Base-by-base conservation (phyloP, 768 basidiomycete species). In the Leccinum ochraceum region DNA sequence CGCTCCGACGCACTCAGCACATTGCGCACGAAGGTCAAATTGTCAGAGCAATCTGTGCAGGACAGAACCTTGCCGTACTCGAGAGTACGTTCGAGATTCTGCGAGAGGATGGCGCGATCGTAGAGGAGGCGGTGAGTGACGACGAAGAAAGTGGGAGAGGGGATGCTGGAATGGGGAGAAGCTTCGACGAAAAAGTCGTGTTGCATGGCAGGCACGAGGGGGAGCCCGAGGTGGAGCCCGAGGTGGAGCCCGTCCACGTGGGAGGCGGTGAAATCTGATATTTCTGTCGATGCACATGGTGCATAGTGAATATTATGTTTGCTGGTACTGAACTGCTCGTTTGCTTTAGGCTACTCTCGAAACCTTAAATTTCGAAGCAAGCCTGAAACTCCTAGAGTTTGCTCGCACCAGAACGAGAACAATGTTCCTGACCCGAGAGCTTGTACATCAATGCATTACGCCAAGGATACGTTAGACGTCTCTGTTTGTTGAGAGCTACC, bases 1-100 rank as follows among this genome's bases (percentile, higher is more conserved):
- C 92, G 3, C 83, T 94, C 60, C 83, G 92, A 24, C 81, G 90
- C 63, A 84, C 86, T 9, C 75, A 93, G 24, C 94, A 96, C 67
- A 76, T 80, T 13, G 75, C 77, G 22, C 86, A 88, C 51, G 89
- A 94, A 71, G 85, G 84, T 6, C 81, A 85, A 69, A 88, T 96
- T 55, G 72, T 95, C 59, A 95, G 92, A 73, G 85, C 86, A 17
- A 80, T 96, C 59, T 84, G 85, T 63, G 81, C 85, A 9, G 90
- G 88, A 2, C 89, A 95, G 71, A 95, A 95, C 67, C 80, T 93
- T 36, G 84, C 86, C 60, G 87, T 87, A 24, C 80, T 83, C 55
- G 88, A 90, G 55, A 73, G 73, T 28, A 79, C 86, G 26, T 90
- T 85, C 79, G 69, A 78, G 5, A 71, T 81, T 56, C 69, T 89